These are phyloP conservation scores for Cordyceps fumosorosea DNA, from an alignment of 2,329 filamentous ascomycete species.

Conservation along the genomic window DNA sequence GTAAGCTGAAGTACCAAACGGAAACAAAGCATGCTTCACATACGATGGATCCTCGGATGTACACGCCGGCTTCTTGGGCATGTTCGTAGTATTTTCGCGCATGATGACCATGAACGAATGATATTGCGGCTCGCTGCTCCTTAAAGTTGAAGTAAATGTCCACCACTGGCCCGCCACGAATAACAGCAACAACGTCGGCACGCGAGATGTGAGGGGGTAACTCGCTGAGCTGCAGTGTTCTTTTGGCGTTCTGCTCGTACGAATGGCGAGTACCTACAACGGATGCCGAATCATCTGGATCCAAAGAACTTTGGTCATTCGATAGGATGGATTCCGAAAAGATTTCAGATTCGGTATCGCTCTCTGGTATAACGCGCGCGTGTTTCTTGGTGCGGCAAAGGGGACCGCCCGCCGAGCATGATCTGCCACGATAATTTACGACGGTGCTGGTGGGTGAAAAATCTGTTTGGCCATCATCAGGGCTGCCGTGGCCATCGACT, in stretches of 20 bases:
- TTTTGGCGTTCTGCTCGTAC: slow-evolving; percentile 34
- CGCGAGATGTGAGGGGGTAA: slow-evolving; percentile 57
- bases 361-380: background rate
- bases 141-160: slow-evolving; percentile 57
- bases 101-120: slow-evolving; percentile 59
- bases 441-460: background rate
- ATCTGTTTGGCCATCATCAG: background rate
- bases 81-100: slow-evolving; percentile 61
- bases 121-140: slow-evolving; percentile 58
- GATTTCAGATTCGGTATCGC: slow-evolving; percentile 1
- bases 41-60: slow-evolving; percentile 45
- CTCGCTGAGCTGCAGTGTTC: slow-evolving; percentile 57
- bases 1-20: background rate
- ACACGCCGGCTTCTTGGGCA: slow-evolving; percentile 58
- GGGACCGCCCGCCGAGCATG: background rate
- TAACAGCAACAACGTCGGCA: slow-evolving; percentile 54
- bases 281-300: background rate
- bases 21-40: background rate
- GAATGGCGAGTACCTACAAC: slow-evolving; percentile 14
- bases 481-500: background rate
- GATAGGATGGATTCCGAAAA: background rate
- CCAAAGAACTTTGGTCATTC: background rate
- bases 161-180: slow-evolving; percentile 65
- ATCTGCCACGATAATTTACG: slow-evolving; percentile 2
- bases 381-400: background rate